Percentiles rank a stretch among this genome's conserved stretches.
Conservation (phyloP, 176 grass and related monocot genomes). For the Thalia dealbata region DNA sequence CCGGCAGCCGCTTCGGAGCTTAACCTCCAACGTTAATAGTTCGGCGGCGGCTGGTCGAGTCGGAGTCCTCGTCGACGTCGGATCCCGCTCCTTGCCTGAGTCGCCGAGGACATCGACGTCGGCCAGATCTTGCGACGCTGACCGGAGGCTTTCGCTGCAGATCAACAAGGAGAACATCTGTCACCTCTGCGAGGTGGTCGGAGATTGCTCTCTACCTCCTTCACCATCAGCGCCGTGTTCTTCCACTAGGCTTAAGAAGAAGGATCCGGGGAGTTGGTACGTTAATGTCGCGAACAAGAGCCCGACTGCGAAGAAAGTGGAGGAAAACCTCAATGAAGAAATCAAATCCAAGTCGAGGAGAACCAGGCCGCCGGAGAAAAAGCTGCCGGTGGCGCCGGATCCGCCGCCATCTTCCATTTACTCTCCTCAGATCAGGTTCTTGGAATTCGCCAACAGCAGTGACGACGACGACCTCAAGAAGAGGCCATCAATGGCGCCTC, state of each 20-base stretch:
- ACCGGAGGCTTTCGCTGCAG: conserved; percentile 52
- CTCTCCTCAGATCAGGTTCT: neutral
- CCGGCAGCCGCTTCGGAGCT: conserved; percentile 47
- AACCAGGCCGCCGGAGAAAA: conserved; percentile 14
- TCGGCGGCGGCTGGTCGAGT: neutral
- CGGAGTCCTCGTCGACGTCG: neutral
- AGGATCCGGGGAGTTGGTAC: neutral
- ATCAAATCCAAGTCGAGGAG: conserved; percentile 10
- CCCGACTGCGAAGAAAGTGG: conserved; percentile 52
- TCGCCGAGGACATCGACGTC: conserved; percentile 53
- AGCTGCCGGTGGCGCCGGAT: neutral
- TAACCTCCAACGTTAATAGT: conserved; percentile 48
- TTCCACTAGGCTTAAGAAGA: conserved; percentile 21
- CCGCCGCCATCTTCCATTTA: neutral
- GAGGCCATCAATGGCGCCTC: neutral
- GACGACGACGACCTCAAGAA: neutral
- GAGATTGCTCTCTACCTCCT: conserved; percentile 41
- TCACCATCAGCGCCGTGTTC: conserved; percentile 36
- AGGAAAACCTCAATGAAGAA: conserved; percentile 41
- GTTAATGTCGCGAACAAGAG: conserved; percentile 34
- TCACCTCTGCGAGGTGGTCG: neutral
- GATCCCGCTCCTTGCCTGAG: conserved; percentile 45
- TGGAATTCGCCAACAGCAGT: neutral
- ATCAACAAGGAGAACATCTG: conserved; percentile 29
- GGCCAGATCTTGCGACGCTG: conserved; percentile 30